Conservation (phyloP, 306 rosid genomes). For the Hippophae tibetana region DNA sequence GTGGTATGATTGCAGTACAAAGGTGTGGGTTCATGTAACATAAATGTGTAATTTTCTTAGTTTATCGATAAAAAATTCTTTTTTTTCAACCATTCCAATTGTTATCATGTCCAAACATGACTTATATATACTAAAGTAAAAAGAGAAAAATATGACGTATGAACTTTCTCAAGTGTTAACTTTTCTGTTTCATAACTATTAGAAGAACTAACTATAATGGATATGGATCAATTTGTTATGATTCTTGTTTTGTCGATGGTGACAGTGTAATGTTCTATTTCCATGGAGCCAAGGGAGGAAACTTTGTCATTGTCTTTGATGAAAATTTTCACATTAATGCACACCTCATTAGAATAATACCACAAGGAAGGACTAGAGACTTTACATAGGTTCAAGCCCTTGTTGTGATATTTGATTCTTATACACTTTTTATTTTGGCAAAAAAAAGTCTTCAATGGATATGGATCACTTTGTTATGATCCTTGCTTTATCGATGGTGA, state of each 20-base stretch:
- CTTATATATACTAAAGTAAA: background rate
- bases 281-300: slow-evolving; percentile 61
- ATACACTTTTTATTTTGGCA: slow-evolving; percentile 54
- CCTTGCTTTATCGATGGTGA: slow-evolving; percentile 79
- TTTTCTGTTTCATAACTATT: slow-evolving; percentile 17
- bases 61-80: too few species aligned
- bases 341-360: slow-evolving; percentile 41
- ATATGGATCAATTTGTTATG: slow-evolving; percentile 64
- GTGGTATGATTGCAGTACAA: too few species aligned
- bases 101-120: background rate
- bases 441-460: slow-evolving; percentile 50
- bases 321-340: slow-evolving; percentile 60
- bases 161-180: background rate
- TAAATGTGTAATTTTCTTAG: too few species aligned
- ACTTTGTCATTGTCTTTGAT: slow-evolving; percentile 58
- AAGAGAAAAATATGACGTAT: background rate
- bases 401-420: slow-evolving; percentile 47
- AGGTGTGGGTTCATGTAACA: too few species aligned
- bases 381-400: slow-evolving; percentile 76
- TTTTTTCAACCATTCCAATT: background rate
- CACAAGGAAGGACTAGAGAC: slow-evolving; percentile 67
- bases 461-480: slow-evolving; percentile 68
- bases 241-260: slow-evolving; percentile 78
- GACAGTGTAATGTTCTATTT: slow-evolving; percentile 84
- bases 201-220: slow-evolving; percentile 61